Evolutionary conservation across 768 basidiomycete genomes (phyloP).

Genomic region (Boletus bicolor): DNA sequence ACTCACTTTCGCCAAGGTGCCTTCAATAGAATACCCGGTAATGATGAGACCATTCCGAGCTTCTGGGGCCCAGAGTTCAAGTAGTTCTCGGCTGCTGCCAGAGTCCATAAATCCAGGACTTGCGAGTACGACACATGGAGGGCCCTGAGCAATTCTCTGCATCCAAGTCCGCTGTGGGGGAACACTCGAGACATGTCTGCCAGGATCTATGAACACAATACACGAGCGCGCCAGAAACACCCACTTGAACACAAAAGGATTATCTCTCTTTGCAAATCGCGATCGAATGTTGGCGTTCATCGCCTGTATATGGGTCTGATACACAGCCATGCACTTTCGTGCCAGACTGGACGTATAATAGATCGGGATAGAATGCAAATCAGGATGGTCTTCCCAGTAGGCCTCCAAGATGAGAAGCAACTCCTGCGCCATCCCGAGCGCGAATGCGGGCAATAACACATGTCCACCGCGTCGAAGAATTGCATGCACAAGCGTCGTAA

Average conservation of each 20-base stretch:
- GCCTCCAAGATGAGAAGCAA: conserved; percentile 90
- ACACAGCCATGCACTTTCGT: conserved; percentile 95
- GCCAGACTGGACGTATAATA: conserved; percentile 95
- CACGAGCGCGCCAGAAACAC: conserved; percentile 29
- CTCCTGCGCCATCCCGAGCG: conserved; percentile 92
- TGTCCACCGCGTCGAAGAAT: conserved; percentile 90
- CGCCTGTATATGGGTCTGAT: conserved; percentile 93
- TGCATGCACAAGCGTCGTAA: conserved; percentile 86
- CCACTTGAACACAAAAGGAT: conserved; percentile 97
- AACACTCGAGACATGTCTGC: conserved; percentile 75
- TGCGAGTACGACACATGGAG: conserved; percentile 93
- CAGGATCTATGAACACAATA: neutral
- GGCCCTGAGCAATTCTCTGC: conserved; percentile 84
- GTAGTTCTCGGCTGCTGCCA: conserved; percentile 85
- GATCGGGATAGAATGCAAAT: conserved; percentile 86
- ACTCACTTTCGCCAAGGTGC: conserved; percentile 95
- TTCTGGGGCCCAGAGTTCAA: conserved; percentile 95
- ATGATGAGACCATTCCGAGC: conserved; percentile 90
- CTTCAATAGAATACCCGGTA: conserved; percentile 96
- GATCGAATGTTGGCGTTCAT: conserved; percentile 93
- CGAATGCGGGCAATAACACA: conserved; percentile 92
- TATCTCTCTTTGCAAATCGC: conserved; percentile 89
- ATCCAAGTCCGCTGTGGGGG: conserved; percentile 77
- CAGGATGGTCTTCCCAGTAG: conserved; percentile 93
- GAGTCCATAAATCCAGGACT: conserved; percentile 91